Evolutionary conservation across 208 protist species (phyloP).

Genomic region (Acanthamoeba sp.): DNA sequence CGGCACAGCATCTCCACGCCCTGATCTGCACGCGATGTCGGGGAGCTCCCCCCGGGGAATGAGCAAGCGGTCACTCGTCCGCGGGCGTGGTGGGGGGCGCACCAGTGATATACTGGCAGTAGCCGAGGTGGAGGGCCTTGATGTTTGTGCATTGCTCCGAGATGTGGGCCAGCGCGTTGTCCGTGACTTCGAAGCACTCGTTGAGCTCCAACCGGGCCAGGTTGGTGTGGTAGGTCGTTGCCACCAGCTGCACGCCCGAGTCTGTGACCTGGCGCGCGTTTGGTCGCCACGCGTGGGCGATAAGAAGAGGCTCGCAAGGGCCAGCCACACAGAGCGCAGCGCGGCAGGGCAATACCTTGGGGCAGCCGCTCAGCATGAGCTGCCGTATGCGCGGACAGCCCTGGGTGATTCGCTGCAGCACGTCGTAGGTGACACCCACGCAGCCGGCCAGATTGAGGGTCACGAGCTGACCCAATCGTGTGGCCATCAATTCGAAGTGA

Average conservation of each 20-base stretch:
- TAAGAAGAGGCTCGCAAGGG: too few species aligned
- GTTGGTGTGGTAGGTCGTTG: conserved; percentile 12
- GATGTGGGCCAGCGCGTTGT: background rate
- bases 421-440: conserved; percentile 5
- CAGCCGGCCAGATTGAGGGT: conserved; percentile 6
- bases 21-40: conserved; percentile 2
- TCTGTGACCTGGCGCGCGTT: background rate
- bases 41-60: too few species aligned
- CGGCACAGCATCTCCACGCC: conserved; percentile 5
- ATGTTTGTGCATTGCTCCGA: conserved; percentile 27
- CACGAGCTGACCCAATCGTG: background rate
- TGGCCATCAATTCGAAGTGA: conserved; percentile 20
- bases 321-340: too few species aligned
- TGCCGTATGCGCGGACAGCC: conserved; percentile 8
- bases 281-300: too few species aligned
- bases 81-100: background rate
- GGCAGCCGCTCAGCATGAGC: conserved; percentile 6
- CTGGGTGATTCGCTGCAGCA: conserved; percentile 8
- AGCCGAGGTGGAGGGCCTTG: conserved; percentile 31
- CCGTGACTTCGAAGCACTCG: conserved; percentile 40
- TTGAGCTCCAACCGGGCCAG: conserved; percentile 21
- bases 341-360: background rate
- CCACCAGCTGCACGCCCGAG: conserved; percentile 8
- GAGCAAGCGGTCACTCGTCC: too few species aligned
- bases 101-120: conserved; percentile 48